Conservation (phyloP, 2,329 filamentous ascomycete species). For the Colletotrichum neosansevieriae region DNA sequence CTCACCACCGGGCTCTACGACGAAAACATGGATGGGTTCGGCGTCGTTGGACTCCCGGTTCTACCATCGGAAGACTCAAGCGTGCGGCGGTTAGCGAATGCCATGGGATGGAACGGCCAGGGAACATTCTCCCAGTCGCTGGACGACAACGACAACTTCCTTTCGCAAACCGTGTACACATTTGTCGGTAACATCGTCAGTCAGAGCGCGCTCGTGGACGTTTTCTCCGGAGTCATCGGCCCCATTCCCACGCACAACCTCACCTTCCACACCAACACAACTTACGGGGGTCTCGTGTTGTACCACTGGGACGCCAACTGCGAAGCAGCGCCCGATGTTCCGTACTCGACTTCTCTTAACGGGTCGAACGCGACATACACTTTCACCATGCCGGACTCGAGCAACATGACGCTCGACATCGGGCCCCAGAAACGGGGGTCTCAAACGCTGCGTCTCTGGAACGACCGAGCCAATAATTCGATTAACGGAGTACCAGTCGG, state of each 20-base stretch:
- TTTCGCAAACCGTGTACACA: constrained; percentile 11
- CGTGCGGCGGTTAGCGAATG: constrained; percentile 4
- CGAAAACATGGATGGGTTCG: background rate
- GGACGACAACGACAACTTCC: constrained; percentile 9
- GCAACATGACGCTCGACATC: constrained; percentile 2
- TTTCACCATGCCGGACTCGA: constrained; percentile 18
- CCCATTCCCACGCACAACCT: constrained; percentile 23
- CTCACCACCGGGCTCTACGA: constrained; percentile 8
- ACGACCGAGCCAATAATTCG: background rate
- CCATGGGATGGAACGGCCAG: constrained; percentile 25
- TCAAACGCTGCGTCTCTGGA: constrained; percentile 16
- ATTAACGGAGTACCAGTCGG: constrained; percentile 7
- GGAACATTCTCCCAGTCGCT: constrained; percentile 3
- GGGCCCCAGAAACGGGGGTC: background rate
- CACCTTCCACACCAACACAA: constrained; percentile 22
- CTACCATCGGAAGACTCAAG: background rate
- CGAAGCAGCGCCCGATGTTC: constrained; percentile 6
- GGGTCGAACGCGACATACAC: constrained; percentile 8
- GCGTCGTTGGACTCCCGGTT: constrained; percentile 7
- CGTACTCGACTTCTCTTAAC: background rate
- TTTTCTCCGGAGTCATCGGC: constrained; percentile 19
- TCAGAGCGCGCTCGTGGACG: constrained; percentile 27
- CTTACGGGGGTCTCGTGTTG: constrained; percentile 9
- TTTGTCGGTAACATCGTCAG: constrained; percentile 28
- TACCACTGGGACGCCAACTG: constrained; percentile 26